Conservation (phyloP, 2,329 filamentous ascomycete species). For the Fusarium aywerte region DNA sequence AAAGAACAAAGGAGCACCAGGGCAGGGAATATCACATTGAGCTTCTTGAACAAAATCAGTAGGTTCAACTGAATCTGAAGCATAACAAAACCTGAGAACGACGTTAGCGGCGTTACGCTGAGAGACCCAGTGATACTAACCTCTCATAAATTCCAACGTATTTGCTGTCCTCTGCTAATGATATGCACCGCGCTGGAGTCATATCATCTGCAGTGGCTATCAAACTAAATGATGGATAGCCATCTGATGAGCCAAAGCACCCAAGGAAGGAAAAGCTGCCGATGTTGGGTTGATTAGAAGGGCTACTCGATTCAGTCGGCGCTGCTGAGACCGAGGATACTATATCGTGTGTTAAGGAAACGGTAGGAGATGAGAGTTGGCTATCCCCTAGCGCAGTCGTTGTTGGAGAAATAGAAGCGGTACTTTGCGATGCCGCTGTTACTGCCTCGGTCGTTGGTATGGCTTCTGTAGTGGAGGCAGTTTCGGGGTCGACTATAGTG, state of each 20-base stretch:
- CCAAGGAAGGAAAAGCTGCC: background rate
- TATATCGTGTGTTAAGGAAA: no score
- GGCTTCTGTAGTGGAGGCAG: no score
- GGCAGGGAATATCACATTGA: background rate
- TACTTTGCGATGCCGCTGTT: no score
- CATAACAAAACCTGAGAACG: background rate
- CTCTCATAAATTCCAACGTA: background rate
- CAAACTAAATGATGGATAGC: background rate
- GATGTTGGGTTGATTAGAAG: no score
- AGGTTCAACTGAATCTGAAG: background rate
- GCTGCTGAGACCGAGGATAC: background rate
- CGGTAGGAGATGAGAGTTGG: no score
- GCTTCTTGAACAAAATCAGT: background rate
- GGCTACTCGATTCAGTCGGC: no score
- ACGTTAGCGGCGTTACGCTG: accelerated
- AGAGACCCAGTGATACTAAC: background rate
- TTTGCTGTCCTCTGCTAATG: accelerated
- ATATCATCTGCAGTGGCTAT: background rate
- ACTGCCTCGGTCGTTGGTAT: no score
- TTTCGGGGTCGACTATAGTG: no score
- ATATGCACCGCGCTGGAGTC: background rate
- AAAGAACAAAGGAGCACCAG: background rate
- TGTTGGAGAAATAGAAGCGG: no score
- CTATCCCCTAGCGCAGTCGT: no score
- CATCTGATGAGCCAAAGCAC: background rate